These are phyloP conservation scores for Austroboletus sp. DNA, from an alignment of 1,284 basidiomycete species.

Conservation along the genomic window DNA sequence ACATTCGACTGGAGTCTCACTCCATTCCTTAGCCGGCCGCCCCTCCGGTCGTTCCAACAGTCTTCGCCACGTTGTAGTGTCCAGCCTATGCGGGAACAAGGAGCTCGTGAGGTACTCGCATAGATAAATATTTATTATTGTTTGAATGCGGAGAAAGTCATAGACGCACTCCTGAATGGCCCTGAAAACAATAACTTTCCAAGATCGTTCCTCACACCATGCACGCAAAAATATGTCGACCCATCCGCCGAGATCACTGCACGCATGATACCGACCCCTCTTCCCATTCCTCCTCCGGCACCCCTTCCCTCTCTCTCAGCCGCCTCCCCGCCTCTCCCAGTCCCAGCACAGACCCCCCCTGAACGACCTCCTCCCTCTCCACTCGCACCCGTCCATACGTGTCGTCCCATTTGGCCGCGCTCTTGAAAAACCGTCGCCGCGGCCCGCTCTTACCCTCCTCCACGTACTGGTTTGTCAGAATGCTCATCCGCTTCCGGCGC, in stretches of 20 bases:
- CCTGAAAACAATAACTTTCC: too few relatives aligned
- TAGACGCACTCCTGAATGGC: too few relatives aligned
- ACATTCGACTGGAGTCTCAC: too few relatives aligned
- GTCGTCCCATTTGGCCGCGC: conserved; percentile 39
- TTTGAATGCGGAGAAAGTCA: too few relatives aligned
- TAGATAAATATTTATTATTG: too few relatives aligned
- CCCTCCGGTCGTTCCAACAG: too few relatives aligned
- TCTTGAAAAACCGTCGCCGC: conserved; percentile 54
- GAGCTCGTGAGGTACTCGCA: too few relatives aligned
- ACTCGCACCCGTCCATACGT: conserved; percentile 23
- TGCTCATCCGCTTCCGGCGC: conserved; percentile 55
- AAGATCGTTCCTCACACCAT: neutral
- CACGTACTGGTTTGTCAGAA: conserved; percentile 53
- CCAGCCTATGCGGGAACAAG: too few relatives aligned
- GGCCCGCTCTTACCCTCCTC: conserved; percentile 32
- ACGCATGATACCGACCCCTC: neutral
- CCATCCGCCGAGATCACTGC: neutral
- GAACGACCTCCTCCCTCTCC: conserved; percentile 20
- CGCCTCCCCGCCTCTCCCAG: conserved; percentile 2
- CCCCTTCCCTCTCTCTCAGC: neutral
- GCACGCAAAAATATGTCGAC: neutral
- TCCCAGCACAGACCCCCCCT: conserved; percentile 8
- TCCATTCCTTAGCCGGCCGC: too few relatives aligned
- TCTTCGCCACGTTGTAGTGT: too few relatives aligned
- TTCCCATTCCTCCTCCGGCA: neutral